Percentiles rank a stretch among this genome's conserved stretches.
phyloP scores from a whole-genome alignment of 2,329 filamentous ascomycete species.

The Amphichorda felina region DNA sequence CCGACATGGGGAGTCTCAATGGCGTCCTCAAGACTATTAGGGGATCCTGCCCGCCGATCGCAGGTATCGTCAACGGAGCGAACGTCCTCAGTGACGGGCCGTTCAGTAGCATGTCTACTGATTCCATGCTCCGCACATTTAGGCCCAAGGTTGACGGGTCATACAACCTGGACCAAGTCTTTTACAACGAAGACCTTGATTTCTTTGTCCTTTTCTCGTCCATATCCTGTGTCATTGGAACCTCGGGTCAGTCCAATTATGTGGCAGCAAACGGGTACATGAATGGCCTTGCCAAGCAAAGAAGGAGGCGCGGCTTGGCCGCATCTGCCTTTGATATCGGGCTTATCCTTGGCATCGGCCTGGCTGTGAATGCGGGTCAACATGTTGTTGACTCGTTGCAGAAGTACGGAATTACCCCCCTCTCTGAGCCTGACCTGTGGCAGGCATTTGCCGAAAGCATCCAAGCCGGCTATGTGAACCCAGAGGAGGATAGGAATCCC shows the following conservation, averaged over 20 bases:
- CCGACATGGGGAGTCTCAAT: not conserved
- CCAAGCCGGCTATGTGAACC: constrained; percentile 6
- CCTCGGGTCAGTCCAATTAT: constrained; percentile 29
- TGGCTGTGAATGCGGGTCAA: constrained; percentile 13
- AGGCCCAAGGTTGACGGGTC: constrained; percentile 22
- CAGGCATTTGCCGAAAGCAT: constrained; percentile 17
- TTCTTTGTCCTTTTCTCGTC: constrained; percentile 26
- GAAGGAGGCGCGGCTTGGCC: constrained; percentile 19
- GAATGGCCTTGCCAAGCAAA: constrained; percentile 19
- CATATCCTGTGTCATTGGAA: constrained; percentile 13
- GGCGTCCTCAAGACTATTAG: constrained; percentile 9
- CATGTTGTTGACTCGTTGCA: constrained; percentile 9
- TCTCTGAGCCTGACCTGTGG: constrained; percentile 17
- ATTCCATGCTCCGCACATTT: constrained; percentile 11
- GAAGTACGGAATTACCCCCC: constrained; percentile 7
- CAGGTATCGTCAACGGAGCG: constrained; percentile 29
- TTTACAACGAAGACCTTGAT: constrained; percentile 16
- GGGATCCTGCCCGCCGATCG: constrained; percentile 18
- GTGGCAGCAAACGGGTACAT: constrained; percentile 31
- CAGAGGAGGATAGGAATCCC: not conserved
- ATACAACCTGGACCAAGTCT: constrained; percentile 16
- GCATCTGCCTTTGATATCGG: constrained; percentile 26
- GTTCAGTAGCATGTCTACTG: constrained; percentile 14
- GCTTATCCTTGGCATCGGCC: constrained; percentile 27
- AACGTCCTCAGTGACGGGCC: constrained; percentile 27